phyloP scores from a whole-genome alignment of 1,139 yeast species.

The Sugiyamaella japonica region DNA sequence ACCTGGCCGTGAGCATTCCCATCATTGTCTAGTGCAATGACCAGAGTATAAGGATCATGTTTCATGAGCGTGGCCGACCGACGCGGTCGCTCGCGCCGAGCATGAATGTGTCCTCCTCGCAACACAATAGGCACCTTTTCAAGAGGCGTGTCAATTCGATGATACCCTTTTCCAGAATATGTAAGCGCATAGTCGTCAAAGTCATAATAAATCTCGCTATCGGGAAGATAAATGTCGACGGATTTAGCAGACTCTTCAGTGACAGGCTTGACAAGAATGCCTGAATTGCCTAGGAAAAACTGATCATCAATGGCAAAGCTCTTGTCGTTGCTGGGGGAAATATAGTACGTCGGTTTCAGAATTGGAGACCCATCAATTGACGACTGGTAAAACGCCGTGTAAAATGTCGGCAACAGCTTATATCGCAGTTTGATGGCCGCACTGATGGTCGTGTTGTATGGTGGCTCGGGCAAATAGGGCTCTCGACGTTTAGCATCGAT shows the following conservation, averaged over 20 bases:
- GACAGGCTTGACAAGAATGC: constrained; percentile 80
- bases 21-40: constrained; percentile 55
- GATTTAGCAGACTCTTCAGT: constrained; percentile 53
- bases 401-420: constrained; percentile 70
- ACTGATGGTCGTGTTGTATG: constrained; percentile 64
- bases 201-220: constrained; percentile 50
- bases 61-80: constrained; percentile 76
- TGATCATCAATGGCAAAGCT: constrained; percentile 73
- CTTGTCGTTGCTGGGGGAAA: constrained; percentile 52
- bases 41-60: constrained; percentile 79
- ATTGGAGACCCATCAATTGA: constrained; percentile 67
- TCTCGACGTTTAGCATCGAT: constrained; percentile 90
- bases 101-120: constrained; percentile 74
- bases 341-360: constrained; percentile 72
- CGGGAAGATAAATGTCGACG: constrained; percentile 63
- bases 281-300: constrained; percentile 73
- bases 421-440: constrained; percentile 75
- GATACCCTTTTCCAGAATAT: constrained; percentile 43
- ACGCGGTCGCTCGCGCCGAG: constrained; percentile 71
- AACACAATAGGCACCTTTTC: constrained; percentile 69
- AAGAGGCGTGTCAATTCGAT: constrained; percentile 52
- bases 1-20: constrained; percentile 54
- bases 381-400: constrained; percentile 75
- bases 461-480: constrained; percentile 84
- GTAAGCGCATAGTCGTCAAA: constrained; percentile 57